Percentiles rank a stretch among this genome's conserved stretches.
These are phyloP conservation scores for Colletotrichum sansevieriae DNA, from an alignment of 2,329 filamentous ascomycete species.

Conservation along the genomic window DNA sequence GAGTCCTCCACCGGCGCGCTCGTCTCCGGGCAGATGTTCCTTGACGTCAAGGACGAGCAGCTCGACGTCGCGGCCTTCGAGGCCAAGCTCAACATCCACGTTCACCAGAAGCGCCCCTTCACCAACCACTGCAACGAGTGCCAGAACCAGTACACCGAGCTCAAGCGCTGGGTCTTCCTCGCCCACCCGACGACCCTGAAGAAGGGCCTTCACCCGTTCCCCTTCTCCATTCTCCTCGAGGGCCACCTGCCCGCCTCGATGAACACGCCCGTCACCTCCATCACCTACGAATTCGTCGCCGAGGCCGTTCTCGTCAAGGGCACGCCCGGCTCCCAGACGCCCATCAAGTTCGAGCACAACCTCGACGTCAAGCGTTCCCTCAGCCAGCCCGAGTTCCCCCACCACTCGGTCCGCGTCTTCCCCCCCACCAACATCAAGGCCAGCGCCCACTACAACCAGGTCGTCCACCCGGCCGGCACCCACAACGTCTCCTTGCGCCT, in stretches of 20 bases:
- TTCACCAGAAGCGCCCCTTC: conserved; percentile 85
- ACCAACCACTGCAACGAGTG: conserved; percentile 84
- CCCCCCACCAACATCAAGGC: conserved; percentile 95
- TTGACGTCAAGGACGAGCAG: conserved; percentile 76
- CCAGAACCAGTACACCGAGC: conserved; percentile 75
- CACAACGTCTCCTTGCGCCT: conserved; percentile 85
- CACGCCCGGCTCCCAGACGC: conserved; percentile 43
- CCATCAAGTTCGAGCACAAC: conserved; percentile 73
- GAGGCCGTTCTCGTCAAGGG: conserved; percentile 69
- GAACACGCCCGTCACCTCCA: conserved; percentile 77
- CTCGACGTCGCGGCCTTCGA: conserved; percentile 72
- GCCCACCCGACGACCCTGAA: conserved; percentile 64
- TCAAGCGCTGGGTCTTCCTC: conserved; percentile 85
- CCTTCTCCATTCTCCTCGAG: conserved; percentile 88
- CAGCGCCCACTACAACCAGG: conserved; percentile 82
- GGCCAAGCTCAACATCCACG: conserved; percentile 78
- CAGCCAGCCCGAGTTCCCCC: conserved; percentile 78
- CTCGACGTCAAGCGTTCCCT: conserved; percentile 85
- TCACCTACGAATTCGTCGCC: conserved; percentile 84
- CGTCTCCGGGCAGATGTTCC: conserved; percentile 84
- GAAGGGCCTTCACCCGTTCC: conserved; percentile 79
- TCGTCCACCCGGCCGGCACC: conserved; percentile 87
- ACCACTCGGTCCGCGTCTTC: conserved; percentile 93
- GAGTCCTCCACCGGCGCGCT: conserved; percentile 85
- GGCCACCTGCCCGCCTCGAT: conserved; percentile 89